Percentiles rank a stretch among this genome's conserved stretches.
Evolutionary conservation across 2,329 filamentous ascomycete genomes (phyloP).

Genomic region (Aspergillus versicolor): DNA sequence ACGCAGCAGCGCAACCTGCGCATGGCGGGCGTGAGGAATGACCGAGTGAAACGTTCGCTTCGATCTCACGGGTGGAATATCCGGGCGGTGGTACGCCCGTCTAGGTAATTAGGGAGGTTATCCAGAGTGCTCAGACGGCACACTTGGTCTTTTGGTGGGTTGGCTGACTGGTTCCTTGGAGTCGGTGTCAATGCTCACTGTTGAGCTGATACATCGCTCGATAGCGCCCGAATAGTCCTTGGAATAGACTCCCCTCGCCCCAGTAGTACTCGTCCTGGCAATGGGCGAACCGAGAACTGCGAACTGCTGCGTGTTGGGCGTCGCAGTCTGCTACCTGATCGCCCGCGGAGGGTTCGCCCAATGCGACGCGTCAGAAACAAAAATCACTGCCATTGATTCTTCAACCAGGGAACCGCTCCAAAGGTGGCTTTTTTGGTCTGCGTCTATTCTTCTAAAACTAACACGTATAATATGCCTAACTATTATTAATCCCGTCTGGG

Average conservation of each 20-base stretch:
- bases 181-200: neutral
- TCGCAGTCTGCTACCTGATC: neutral
- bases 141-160: neutral
- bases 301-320: no score
- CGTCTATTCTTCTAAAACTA: slow-evolving; percentile 4
- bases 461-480: slow-evolving; percentile 12
- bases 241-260: neutral
- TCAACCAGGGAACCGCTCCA: neutral
- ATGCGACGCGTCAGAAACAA: slow-evolving; percentile 3
- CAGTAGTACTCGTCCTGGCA: no score
- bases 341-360: neutral
- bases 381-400: neutral
- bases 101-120: no score
- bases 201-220: neutral
- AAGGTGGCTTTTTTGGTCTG: neutral
- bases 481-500: slow-evolving; percentile 19
- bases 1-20: neutral
- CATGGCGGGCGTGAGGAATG: neutral
- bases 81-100: no score
- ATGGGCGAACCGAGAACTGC: no score
- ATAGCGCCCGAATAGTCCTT: neutral
- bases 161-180: slow-evolving; percentile 19
- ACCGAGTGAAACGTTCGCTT: neutral
- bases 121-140: no score
- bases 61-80: neutral